Percentiles rank a stretch among this genome's conserved stretches.
These are phyloP conservation scores for Copromyces sp. DNA, from an alignment of 495 filamentous ascomycete genomes.

Conservation along the genomic window DNA sequence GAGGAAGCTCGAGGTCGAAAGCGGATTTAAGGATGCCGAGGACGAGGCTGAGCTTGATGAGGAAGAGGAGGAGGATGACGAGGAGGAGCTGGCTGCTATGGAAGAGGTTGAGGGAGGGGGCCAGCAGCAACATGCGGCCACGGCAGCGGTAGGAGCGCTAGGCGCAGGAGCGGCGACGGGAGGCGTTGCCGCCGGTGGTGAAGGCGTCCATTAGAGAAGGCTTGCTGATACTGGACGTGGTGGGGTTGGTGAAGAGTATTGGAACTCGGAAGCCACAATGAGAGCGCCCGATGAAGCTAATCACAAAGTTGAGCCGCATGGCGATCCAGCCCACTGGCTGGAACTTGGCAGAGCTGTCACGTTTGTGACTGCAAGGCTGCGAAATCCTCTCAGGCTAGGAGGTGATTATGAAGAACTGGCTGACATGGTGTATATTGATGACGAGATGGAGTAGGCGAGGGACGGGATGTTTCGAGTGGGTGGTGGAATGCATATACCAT, in stretches of 20 bases:
- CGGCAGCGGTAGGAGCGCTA: not conserved
- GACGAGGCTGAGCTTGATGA: constrained; percentile 35
- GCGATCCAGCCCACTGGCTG: not conserved
- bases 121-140: not conserved
- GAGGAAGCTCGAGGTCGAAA: constrained; percentile 48
- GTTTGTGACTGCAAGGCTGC: not conserved
- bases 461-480: not conserved
- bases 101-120: not conserved
- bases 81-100: constrained; percentile 7
- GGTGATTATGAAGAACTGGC: not conserved
- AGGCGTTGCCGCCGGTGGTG: not conserved
- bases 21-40: constrained; percentile 46
- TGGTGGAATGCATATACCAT: not conserved
- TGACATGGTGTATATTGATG: not conserved
- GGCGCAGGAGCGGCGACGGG: not conserved
- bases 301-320: not conserved
- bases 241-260: not conserved
- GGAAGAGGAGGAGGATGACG: constrained; percentile 27
- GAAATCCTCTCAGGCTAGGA: not conserved
- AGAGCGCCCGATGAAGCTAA: not conserved
- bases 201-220: not conserved
- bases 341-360: not conserved
- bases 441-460: not conserved
- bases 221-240: not conserved
- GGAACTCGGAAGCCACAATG: not conserved